Evolutionary conservation across 306 rosid species (phyloP).

Genomic region (Begonia loranthoides): DNA sequence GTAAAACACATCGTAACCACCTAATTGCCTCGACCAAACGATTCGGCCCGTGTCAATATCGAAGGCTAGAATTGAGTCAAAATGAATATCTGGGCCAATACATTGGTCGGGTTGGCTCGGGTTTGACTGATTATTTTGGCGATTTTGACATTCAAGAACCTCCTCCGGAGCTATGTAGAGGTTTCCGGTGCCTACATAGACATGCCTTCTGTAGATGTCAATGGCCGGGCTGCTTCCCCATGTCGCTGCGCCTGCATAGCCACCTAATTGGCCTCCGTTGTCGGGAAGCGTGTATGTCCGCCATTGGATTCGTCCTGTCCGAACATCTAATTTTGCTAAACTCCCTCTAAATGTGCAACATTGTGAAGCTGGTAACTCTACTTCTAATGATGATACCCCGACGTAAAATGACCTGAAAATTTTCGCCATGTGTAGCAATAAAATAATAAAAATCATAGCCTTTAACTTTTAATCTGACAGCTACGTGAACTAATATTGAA

Average conservation of each 20-base stretch:
- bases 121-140: conserved; percentile 18
- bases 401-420: conserved; percentile 17
- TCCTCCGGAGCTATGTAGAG: conserved; percentile 28
- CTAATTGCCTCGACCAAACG: conserved; percentile 19
- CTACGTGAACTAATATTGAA: no score
- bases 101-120: conserved; percentile 25
- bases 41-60: conserved; percentile 17
- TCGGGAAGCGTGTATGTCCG: conserved; percentile 23
- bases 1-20: conserved; percentile 23
- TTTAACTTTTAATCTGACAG: no score
- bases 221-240: conserved; percentile 42
- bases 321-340: conserved; percentile 17
- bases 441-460: no score
- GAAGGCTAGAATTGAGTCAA: conserved; percentile 23
- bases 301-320: conserved; percentile 17
- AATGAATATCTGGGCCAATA: conserved; percentile 24
- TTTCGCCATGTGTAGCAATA: background rate
- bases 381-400: conserved; percentile 30
- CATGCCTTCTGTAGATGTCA: conserved; percentile 17
- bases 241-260: conserved; percentile 25
- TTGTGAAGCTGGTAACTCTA: conserved; percentile 15
- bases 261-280: conserved; percentile 15
- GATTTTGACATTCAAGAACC: conserved; percentile 21
- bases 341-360: conserved; percentile 32
- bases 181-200: conserved; percentile 27